These are phyloP conservation scores for Ganoderma sinense DNA, from an alignment of 1,284 basidiomycete genomes.

Conservation along the genomic window DNA sequence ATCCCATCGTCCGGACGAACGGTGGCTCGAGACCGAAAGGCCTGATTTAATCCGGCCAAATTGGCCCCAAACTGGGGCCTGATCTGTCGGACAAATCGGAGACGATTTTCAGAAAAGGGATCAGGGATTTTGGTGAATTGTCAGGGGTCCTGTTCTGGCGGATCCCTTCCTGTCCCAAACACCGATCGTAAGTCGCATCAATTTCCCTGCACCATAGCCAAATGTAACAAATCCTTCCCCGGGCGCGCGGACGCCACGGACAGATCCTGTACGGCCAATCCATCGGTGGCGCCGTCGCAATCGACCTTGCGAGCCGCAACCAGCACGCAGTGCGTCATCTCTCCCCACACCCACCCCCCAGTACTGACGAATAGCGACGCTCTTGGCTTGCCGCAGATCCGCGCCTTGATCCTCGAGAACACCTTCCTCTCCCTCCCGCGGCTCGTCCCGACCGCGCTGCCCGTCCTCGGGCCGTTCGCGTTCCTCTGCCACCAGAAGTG, in stretches of 20 bases:
- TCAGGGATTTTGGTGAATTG: no score
- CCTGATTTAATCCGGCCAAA: no score
- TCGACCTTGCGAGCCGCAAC: constrained; percentile 88
- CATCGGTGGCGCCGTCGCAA: constrained; percentile 94
- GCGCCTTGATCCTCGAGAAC: constrained; percentile 92
- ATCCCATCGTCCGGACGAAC: no score
- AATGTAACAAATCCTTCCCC: not conserved
- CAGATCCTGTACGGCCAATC: constrained; percentile 92
- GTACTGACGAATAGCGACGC: not conserved
- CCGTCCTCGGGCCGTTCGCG: constrained; percentile 77
- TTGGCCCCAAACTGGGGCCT: no score
- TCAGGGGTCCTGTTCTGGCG: constrained; percentile 65
- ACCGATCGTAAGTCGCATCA: constrained; percentile 58
- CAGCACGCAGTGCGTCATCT: constrained; percentile 61
- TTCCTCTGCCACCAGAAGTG: constrained; percentile 93
- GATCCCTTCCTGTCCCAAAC: constrained; percentile 77
- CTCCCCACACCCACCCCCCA: not conserved
- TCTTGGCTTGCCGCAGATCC: constrained; percentile 51
- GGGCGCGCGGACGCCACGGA: not conserved
- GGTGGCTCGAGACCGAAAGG: no score
- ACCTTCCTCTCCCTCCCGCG: constrained; percentile 86
- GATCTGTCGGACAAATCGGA: no score
- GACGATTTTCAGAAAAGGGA: no score
- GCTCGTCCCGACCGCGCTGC: constrained; percentile 85
- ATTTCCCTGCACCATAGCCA: constrained; percentile 15